phyloP scores from a whole-genome alignment of 768 basidiomycete species.

The Mycena sanguinolenta region DNA sequence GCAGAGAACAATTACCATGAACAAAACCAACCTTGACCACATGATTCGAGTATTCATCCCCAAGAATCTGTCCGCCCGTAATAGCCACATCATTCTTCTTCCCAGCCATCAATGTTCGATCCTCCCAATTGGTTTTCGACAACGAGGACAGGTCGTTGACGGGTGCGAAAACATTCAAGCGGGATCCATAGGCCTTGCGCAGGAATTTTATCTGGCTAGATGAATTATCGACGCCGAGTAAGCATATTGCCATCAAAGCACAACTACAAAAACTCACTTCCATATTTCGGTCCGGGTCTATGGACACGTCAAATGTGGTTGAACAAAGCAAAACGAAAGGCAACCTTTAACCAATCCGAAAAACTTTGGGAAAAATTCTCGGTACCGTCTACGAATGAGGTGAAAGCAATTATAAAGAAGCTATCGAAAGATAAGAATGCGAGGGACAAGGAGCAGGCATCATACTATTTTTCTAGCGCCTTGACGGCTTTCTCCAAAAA shows the following conservation, averaged over 20 bases:
- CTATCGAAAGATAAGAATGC: slow-evolving; percentile 51
- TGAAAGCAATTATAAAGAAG: slow-evolving; percentile 95
- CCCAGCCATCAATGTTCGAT: slow-evolving; percentile 71
- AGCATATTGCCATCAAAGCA: background rate
- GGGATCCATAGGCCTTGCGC: slow-evolving; percentile 83
- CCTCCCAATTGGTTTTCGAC: slow-evolving; percentile 75
- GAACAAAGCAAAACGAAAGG: background rate
- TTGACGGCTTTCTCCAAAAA: slow-evolving; percentile 77
- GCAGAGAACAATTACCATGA: no score
- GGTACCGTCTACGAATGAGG: slow-evolving; percentile 83
- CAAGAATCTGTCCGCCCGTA: slow-evolving; percentile 86
- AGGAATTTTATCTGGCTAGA: slow-evolving; percentile 88
- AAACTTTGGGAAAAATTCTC: slow-evolving; percentile 77
- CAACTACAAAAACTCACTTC: slow-evolving; percentile 73
- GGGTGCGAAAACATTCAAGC: slow-evolving; percentile 92
- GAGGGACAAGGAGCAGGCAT: slow-evolving; percentile 8
- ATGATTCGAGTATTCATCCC: slow-evolving; percentile 96
- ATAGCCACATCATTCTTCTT: slow-evolving; percentile 82
- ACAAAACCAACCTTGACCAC: slow-evolving; percentile 79
- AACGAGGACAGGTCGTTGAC: slow-evolving; percentile 88
- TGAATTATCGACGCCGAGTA: background rate
- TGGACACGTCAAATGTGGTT: background rate
- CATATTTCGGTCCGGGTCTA: slow-evolving; percentile 91
- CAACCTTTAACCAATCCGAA: slow-evolving; percentile 88
- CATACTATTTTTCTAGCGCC: slow-evolving; percentile 92